phyloP scores from a whole-genome alignment of 164 flowering plant genomes.

The Piper longum region DNA sequence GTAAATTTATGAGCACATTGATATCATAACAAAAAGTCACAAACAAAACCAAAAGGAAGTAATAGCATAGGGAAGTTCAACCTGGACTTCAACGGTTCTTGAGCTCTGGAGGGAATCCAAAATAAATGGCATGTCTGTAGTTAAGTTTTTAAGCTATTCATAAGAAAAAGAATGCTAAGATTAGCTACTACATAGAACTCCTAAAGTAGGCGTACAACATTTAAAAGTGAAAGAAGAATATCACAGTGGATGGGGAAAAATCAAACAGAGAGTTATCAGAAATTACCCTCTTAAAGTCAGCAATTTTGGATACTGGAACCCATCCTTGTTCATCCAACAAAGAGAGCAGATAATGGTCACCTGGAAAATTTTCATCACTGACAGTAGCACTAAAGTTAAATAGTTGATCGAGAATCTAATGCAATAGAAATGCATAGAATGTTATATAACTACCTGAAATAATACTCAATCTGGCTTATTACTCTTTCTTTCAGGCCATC shows the following conservation, averaged over 20 bases:
- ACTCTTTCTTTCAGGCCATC: conserved; percentile 43
- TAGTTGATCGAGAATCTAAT: background rate
- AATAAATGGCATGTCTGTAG: conserved; percentile 57
- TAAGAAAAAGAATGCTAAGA: background rate
- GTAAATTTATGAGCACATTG: background rate
- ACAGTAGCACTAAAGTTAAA: background rate
- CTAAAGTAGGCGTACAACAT: background rate
- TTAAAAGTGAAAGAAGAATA: no score
- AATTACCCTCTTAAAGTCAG: conserved; percentile 76
- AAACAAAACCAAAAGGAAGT: conserved; percentile 1
- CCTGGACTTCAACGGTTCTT: conserved; percentile 66
- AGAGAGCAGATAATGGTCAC: conserved; percentile 51
- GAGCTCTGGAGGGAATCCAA: conserved; percentile 62
- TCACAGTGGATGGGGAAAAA: no score
- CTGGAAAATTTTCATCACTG: conserved; percentile 80
- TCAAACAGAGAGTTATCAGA: background rate
- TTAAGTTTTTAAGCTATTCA: conserved; percentile 64
- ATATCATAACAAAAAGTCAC: background rate
- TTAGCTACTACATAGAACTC: background rate
- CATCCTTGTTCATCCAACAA: conserved; percentile 86
- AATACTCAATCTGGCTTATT: conserved; percentile 76
- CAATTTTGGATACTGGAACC: conserved; percentile 62
- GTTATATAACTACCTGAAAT: conserved; percentile 52
- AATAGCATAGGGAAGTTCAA: conserved; percentile 8
- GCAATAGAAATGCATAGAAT: background rate